Base-by-base conservation (phyloP, 345 rosid species). In the Linum lewisii region DNA sequence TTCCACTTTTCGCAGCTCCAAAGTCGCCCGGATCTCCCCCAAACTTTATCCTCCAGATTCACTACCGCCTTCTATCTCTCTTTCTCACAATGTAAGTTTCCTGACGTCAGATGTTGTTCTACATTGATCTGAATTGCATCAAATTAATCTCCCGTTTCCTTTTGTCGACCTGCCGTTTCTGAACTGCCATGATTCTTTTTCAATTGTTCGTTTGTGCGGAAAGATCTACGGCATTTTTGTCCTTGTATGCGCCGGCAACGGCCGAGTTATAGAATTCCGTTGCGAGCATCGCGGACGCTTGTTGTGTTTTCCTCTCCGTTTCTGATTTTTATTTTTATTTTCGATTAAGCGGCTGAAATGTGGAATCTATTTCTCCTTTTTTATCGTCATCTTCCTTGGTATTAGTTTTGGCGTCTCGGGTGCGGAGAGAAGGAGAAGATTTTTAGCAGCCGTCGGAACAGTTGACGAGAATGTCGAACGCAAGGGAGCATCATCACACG, bases 401-500 rank as follows among this genome's bases (percentile, higher is more conserved):
- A 22, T 54, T 21, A 52, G 21, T 58, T 25, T n/a, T 42, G 15
- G 47, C 9, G 23, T 34, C 38, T 34, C 10, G 7, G 38, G 5
- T 34, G 5, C 29, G 25, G 32, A 29, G 58, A 29, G 16, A 16
- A 42, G 61, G 58, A 42, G 47, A 6, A 6, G 65, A 61, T 58
- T 4, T 62, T 18, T 26, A 26, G 52, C 32, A 59, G 26, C 67
- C 23, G 54, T 58, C 29, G 64, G 49, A 36, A 13, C n/a, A 22
- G 1, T 53, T 26, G 38, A 8, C 67, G 72, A 57, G 34, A 60
- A 87, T 86, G 99, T 69, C 83, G 45, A 24, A 73, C 14, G 83
- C 68, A 59, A 78, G 82, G 62, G 90, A 84, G 4, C 95, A 85
- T 76, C 95, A 85, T 76, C 96, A 85, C 6, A 81, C 99, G 45